Conservation (phyloP, 139 green algal genomes). For the Chlorella ohadii region DNA sequence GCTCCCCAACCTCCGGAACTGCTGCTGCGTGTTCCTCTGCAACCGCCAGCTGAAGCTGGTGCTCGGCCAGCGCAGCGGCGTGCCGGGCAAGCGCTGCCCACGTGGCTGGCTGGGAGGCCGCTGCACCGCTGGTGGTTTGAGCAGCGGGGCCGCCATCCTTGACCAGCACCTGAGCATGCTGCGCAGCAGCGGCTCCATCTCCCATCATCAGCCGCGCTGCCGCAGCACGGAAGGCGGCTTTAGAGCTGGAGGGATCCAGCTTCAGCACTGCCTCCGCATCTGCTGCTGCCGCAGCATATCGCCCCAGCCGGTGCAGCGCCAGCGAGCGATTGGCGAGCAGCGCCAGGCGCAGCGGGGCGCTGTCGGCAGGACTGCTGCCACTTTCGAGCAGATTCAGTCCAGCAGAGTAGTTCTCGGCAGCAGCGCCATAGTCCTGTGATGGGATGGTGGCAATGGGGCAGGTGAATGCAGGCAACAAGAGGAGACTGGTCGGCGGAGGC, state of each 20-base stretch:
- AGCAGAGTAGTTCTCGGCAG: background rate
- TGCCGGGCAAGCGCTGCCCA: background rate
- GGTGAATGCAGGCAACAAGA: background rate
- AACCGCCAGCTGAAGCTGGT: background rate
- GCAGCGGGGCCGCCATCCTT: background rate
- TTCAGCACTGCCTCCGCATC: conserved; percentile 23
- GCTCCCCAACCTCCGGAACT: background rate
- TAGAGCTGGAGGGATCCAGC: background rate
- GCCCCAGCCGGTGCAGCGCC: conserved; percentile 1
- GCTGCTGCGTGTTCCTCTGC: too few relatives aligned
- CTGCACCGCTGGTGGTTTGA: background rate
- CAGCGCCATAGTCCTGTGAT: background rate
- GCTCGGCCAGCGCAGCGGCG: background rate
- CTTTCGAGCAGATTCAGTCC: background rate
- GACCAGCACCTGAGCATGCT: background rate
- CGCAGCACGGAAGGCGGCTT: background rate
- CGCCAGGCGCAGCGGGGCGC: background rate
- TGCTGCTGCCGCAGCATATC: background rate
- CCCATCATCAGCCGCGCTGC: background rate
- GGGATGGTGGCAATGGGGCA: background rate
- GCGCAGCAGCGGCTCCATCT: background rate
- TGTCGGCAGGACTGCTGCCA: too few relatives aligned
- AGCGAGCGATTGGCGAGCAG: conserved; percentile 22
- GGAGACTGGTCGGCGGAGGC: background rate
- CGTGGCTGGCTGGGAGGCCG: background rate